phyloP scores from a whole-genome alignment of 2,329 filamentous ascomycete genomes.

The Trichophyton simii region DNA sequence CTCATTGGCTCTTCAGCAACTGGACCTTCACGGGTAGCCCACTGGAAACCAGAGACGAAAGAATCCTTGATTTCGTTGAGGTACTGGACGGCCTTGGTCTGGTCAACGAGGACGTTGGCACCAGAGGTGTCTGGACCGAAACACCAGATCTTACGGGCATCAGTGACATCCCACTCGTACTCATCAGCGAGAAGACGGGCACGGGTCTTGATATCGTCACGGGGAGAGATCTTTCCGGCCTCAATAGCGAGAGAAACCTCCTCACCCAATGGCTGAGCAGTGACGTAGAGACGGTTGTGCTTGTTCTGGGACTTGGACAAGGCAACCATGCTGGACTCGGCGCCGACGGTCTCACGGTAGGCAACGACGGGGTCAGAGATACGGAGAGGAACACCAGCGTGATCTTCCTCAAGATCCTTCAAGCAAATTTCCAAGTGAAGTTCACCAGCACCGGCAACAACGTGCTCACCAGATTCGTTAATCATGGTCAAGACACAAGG shows the following conservation, averaged over 20 bases:
- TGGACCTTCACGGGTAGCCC: conserved; percentile 95
- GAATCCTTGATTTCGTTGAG: conserved; percentile 99
- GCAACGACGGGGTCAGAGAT: conserved; percentile 96
- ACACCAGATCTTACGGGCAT: conserved; percentile 99
- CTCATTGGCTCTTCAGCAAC: conserved; percentile 98
- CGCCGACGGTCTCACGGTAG: conserved; percentile 91
- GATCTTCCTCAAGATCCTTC: conserved; percentile 99
- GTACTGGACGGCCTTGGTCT: conserved; percentile 99
- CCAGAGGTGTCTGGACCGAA: conserved; percentile 97
- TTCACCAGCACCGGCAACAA: conserved; percentile 98
- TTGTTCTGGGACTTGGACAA: conserved; percentile 99
- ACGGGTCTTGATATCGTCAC: conserved; percentile 98
- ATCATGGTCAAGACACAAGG: conserved; percentile 91
- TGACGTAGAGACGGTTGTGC: conserved; percentile 99
- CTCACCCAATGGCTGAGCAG: conserved; percentile 80
- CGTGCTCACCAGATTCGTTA: conserved; percentile 89
- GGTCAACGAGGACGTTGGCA: conserved; percentile 96
- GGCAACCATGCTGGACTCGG: conserved; percentile 81
- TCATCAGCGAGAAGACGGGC: conserved; percentile 93
- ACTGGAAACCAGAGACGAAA: conserved; percentile 99
- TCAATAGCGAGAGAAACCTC: conserved; percentile 87
- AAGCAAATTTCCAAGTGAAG: conserved; percentile 99
- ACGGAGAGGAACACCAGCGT: conserved; percentile 94
- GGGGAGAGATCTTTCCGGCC: conserved; percentile 76
- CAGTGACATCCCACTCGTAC: conserved; percentile 97